Evolutionary conservation across 345 rosid species (phyloP).

Genomic region (Ailanthus altissimus): DNA sequence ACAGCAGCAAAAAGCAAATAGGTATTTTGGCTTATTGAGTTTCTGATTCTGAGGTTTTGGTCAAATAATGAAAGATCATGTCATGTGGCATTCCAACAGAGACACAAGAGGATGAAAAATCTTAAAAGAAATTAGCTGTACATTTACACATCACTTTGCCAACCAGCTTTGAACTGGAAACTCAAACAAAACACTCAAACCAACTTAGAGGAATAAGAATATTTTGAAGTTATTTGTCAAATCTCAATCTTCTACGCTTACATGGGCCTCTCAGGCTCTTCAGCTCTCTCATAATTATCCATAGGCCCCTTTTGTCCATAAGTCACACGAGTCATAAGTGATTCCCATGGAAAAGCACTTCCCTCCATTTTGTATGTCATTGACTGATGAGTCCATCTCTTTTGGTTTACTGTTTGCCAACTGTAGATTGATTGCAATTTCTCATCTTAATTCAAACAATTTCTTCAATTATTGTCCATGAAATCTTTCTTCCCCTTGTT

Average conservation of each 20-base stretch:
- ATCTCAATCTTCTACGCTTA: neutral
- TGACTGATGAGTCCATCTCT: neutral
- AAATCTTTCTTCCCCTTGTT: neutral
- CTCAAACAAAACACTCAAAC: too few species aligned
- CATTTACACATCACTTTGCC: constrained; percentile 7
- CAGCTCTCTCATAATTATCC: neutral
- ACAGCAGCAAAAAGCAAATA: neutral
- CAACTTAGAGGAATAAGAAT: neutral
- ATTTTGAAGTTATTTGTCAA: too few species aligned
- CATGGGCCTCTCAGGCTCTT: neutral
- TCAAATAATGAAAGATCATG: neutral
- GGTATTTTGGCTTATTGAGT: too few species aligned
- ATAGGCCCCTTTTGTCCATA: neutral
- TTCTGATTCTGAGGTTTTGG: too few species aligned
- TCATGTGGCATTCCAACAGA: neutral
- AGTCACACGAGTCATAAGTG: constrained; percentile 7
- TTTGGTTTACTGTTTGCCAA: neutral
- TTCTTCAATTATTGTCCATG: neutral
- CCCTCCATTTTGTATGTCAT: neutral
- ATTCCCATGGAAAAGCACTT: constrained; percentile 5
- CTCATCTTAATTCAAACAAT: neutral
- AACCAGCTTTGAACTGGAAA: constrained; percentile 7
- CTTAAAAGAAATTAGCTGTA: neutral
- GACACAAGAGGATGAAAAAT: neutral
- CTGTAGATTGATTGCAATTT: neutral